phyloP scores from a whole-genome alignment of 768 basidiomycete species.

The Suillus plorans region DNA sequence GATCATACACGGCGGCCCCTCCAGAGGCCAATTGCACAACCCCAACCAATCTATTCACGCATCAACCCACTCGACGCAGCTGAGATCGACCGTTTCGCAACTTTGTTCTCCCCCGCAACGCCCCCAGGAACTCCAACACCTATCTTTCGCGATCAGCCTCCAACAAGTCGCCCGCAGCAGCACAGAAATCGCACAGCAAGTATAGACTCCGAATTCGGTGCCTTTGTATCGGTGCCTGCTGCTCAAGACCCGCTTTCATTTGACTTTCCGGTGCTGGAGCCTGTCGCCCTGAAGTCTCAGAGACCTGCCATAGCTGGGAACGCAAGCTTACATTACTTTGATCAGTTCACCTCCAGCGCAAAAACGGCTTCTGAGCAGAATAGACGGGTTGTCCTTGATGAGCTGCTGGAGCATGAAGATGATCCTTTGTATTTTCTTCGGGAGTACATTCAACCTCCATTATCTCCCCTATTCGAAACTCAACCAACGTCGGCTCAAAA shows the following conservation, averaged over 20 bases:
- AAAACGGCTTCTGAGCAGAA: conserved; percentile 52
- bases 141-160: background rate
- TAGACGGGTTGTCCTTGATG: conserved; percentile 56
- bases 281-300: background rate
- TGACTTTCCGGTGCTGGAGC: background rate
- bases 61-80: conserved; percentile 20
- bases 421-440: conserved; percentile 66
- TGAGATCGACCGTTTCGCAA: conserved; percentile 41
- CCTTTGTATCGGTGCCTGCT: conserved; percentile 58
- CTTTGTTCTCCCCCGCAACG: conserved; percentile 42
- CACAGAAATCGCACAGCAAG: conserved; percentile 15
- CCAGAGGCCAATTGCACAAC: background rate
- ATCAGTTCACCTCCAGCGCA: conserved; percentile 57
- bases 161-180: background rate
- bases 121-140: conserved; percentile 26
- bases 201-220: conserved; percentile 55
- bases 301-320: conserved; percentile 10
- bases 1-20: background rate
- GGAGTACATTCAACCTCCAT: conserved; percentile 15
- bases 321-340: conserved; percentile 53
- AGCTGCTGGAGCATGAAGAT: conserved; percentile 64
- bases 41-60: background rate
- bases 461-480: conserved; percentile 30
- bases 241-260: conserved; percentile 50
- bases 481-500: conserved; percentile 22